Percentiles rank a stretch among this genome's conserved stretches.
Conservation (phyloP, 331 rosid species). For the Cydonia oblonga region DNA sequence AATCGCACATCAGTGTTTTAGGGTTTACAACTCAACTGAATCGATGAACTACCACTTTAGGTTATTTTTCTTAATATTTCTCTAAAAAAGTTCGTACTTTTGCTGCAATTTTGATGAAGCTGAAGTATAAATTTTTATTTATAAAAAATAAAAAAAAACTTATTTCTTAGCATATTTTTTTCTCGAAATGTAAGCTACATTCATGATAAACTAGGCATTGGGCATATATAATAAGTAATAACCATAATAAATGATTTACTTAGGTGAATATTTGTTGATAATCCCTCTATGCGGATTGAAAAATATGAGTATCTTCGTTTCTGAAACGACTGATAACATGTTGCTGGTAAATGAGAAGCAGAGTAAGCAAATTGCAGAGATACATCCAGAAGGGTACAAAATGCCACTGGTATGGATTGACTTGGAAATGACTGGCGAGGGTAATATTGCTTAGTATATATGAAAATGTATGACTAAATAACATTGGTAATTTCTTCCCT, state of each 20-base stretch:
- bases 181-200: background rate
- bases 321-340: slow-evolving; percentile 13
- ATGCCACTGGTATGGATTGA: slow-evolving; percentile 95
- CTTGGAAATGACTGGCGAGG: slow-evolving; percentile 3
- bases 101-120: no score
- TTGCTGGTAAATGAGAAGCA: slow-evolving; percentile 18
- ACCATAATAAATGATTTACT: background rate
- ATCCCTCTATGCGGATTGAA: background rate
- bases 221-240: background rate
- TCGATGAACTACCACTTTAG: no score
- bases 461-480: no score
- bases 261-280: background rate
- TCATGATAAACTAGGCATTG: background rate
- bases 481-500: no score
- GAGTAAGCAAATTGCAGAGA: slow-evolving; percentile 6
- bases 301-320: background rate
- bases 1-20: no score
- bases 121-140: no score
- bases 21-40: no score
- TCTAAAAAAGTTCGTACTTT: no score
- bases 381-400: slow-evolving; percentile 34
- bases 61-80: no score
- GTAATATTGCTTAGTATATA: background rate
- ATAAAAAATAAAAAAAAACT: no score
- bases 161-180: background rate